Percentiles rank a stretch among this genome's conserved stretches.
phyloP scores from a whole-genome alignment of 495 filamentous ascomycete genomes.

The Podospora appendiculata region DNA sequence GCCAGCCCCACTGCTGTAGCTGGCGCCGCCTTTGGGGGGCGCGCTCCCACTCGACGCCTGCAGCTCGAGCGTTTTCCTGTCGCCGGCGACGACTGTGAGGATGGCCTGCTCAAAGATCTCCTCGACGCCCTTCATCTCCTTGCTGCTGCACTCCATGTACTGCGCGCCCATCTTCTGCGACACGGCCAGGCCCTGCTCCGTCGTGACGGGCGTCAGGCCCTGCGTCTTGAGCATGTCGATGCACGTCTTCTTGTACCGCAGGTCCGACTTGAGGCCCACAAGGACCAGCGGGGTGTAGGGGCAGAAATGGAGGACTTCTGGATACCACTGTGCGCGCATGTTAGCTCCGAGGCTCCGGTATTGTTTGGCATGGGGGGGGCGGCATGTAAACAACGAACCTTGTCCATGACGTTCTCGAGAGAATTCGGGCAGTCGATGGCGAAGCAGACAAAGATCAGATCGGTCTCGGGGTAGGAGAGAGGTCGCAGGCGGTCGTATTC shows the following conservation, averaged over 20 bases:
- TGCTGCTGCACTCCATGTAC: slow-evolving; percentile 97
- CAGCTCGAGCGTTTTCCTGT: slow-evolving; percentile 42
- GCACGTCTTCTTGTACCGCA: slow-evolving; percentile 87
- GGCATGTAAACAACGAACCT: slow-evolving; percentile 48
- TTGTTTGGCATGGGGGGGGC: background rate
- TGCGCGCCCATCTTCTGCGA: slow-evolving; percentile 86
- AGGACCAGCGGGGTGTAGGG: slow-evolving; percentile 93
- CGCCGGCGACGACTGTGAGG: slow-evolving; percentile 72
- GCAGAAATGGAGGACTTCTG: slow-evolving; percentile 97
- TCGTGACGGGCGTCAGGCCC: slow-evolving; percentile 88
- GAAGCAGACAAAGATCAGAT: slow-evolving; percentile 97
- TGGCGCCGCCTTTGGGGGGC: background rate
- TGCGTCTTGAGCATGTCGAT: slow-evolving; percentile 98
- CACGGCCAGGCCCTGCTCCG: slow-evolving; percentile 79
- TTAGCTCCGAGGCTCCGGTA: background rate
- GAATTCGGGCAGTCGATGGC: slow-evolving; percentile 98
- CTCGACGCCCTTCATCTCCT: slow-evolving; percentile 92
- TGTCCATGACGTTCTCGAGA: slow-evolving; percentile 96
- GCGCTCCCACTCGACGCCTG: slow-evolving; percentile 22
- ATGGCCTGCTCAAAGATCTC: slow-evolving; percentile 91
- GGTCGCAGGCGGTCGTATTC: slow-evolving; percentile 96
- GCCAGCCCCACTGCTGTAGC: background rate
- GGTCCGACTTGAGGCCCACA: slow-evolving; percentile 91
- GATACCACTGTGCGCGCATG: slow-evolving; percentile 70
- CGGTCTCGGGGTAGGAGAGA: slow-evolving; percentile 94